phyloP scores from a whole-genome alignment of 257 asterid genomes.

The Solanum sejunctum region DNA sequence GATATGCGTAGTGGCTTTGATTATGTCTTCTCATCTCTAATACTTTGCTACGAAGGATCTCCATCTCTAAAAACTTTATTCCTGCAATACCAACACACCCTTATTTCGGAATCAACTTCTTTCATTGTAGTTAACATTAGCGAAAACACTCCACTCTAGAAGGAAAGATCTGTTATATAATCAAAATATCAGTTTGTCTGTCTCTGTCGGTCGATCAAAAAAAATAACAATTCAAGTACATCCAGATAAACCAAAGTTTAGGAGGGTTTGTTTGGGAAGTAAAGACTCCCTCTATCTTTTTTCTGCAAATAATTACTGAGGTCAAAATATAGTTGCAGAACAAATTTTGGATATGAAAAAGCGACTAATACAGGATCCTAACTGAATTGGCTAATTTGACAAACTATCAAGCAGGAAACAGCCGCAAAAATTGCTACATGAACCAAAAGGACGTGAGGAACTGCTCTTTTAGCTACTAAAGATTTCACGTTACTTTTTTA shows the following conservation, averaged over 20 bases:
- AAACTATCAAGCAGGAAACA: neutral
- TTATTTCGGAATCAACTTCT: neutral
- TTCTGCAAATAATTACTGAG: neutral
- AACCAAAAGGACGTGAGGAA: neutral
- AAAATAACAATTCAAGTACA: neutral
- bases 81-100: neutral
- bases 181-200: neutral
- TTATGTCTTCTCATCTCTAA: too few relatives aligned
- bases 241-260: neutral
- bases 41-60: too few relatives aligned
- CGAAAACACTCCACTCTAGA: neutral
- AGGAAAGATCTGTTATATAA: neutral
- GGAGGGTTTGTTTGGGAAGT: neutral
- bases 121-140: neutral
- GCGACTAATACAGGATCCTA: neutral
- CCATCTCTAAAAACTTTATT: neutral
- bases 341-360: neutral
- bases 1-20: too few relatives aligned
- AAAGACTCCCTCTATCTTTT: neutral
- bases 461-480: neutral
- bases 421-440: neutral
- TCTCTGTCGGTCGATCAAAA: neutral
- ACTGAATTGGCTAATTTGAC: neutral
- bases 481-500: neutral
- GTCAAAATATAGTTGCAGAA: neutral